Evolutionary conservation across 805 yeast genomes (phyloP).

Genomic region (Metschnikowia sp.): DNA sequence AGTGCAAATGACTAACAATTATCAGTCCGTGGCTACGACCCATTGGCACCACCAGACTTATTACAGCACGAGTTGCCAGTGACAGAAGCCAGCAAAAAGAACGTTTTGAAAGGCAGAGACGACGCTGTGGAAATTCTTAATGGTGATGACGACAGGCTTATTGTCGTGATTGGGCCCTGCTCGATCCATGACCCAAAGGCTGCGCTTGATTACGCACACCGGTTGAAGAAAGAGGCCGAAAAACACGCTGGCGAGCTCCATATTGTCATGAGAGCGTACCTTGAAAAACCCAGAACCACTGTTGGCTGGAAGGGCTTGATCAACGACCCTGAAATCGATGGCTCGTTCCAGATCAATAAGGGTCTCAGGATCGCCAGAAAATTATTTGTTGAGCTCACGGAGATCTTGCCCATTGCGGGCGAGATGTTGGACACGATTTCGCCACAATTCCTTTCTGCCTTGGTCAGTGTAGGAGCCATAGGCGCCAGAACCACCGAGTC

Average conservation of each 20-base stretch:
- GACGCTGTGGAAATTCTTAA: constrained; percentile 72
- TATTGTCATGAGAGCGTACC: constrained; percentile 93
- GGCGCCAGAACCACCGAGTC: constrained; percentile 99
- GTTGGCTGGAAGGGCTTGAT: constrained; percentile 99
- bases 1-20: constrained; percentile 8
- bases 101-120: constrained; percentile 74
- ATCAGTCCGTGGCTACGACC: constrained; percentile 80
- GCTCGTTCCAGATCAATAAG: constrained; percentile 90
- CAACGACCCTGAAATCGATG: constrained; percentile 93
- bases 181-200: constrained; percentile 90
- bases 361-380: constrained; percentile 86
- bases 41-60: constrained; percentile 88
- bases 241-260: constrained; percentile 74
- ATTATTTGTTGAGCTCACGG: constrained; percentile 77
- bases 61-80: constrained; percentile 83
- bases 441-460: constrained; percentile 91
- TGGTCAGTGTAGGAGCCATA: constrained; percentile 92
- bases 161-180: constrained; percentile 94
- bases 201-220: constrained; percentile 81
- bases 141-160: constrained; percentile 75
- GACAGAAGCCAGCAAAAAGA: constrained; percentile 47
- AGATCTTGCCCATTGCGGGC: constrained; percentile 83
- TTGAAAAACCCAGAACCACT: constrained; percentile 97
- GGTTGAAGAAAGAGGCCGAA: constrained; percentile 62
- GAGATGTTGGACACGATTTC: constrained; percentile 98